Base-by-base conservation (phyloP, 2,329 filamentous ascomycete genomes). In the Cladorrhinum sp. region DNA sequence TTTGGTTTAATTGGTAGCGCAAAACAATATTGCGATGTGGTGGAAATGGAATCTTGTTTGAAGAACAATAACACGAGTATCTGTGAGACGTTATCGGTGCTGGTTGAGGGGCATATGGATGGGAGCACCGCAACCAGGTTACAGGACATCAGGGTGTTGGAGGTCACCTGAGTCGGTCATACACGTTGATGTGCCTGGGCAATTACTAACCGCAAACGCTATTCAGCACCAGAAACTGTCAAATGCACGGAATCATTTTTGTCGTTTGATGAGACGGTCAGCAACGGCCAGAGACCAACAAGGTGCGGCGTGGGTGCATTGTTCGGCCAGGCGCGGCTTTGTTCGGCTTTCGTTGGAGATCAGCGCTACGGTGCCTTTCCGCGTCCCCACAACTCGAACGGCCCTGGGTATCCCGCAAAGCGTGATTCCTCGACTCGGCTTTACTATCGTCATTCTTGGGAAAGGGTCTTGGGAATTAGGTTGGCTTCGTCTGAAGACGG, bases 281-380 rank as follows among this genome's bases (percentile, higher is more conserved):
- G 42, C 42, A 46, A 46, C 42, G 42, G 53, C 23, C 55, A 50
- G 30, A 39, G 33, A 52, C 50, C 42, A 60, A 48, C 33, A 36
- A 36, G 33, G 33, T 36, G 33, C 33, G 60, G 54, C 33, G 24
- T 56, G 28, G 58, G 28, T 58, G 65, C 63, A 62, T 62, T 55
- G 52, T 46, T 60, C 73, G 72, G 72, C 66, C 62, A 70, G 23
- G 54, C 58, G 68, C 73, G 72, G 73, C 70, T 70, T 68, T 62
- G 61, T 24, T 61, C 72, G 72, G 72, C 69, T 70, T 68, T 64
- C 56, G 21, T 56, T 51, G 67, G 59, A 12, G 62, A 59, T 60
- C 62, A 57, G 60, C 52, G 30, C 54, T 30, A 60, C 67, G 66
- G 68, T 62, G 57, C 52, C 46, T 63, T 70, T 70, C 69, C 69